phyloP scores from a whole-genome alignment of 148 eudicot genomes.

The Rhododendron mucronatum region DNA sequence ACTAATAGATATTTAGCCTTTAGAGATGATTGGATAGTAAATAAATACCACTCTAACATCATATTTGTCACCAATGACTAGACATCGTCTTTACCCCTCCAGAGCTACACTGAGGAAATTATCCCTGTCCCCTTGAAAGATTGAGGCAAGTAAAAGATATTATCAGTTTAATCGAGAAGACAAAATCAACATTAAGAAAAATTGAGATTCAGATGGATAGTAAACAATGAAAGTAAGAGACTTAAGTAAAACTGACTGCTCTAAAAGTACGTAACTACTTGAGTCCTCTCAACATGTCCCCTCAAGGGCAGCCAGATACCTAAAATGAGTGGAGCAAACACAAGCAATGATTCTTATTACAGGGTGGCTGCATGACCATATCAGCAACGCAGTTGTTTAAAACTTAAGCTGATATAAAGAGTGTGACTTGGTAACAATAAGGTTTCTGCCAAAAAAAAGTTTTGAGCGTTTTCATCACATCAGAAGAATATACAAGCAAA shows the following conservation, averaged over 20 bases:
- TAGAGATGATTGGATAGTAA: neutral
- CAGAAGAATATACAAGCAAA: neutral
- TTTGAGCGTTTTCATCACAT: neutral
- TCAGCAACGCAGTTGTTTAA: neutral
- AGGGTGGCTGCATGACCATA: neutral
- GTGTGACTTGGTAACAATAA: neutral
- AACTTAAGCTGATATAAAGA: no score
- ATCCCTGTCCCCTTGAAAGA: conserved; percentile 82
- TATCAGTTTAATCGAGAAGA: neutral
- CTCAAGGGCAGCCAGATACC: neutral
- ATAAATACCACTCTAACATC: conserved; percentile 87
- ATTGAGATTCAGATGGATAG: neutral
- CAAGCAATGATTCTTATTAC: neutral
- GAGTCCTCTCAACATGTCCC: neutral
- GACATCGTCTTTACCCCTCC: conserved; percentile 79
- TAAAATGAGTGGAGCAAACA: neutral
- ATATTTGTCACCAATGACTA: conserved; percentile 87
- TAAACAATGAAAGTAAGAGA: conserved; percentile 5
- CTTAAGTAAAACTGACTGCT: neutral
- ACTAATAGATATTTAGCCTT: neutral
- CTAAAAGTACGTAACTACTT: neutral
- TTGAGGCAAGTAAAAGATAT: conserved; percentile 4
- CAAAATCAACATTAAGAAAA: conserved; percentile 2
- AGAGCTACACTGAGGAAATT: conserved; percentile 72
- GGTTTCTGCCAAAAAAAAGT: neutral